Evolutionary conservation across 108 stramenopile genomes (phyloP), one percentile per base, ranked within the genome.

Genomic region (Mediolabrus comicus): DNA sequence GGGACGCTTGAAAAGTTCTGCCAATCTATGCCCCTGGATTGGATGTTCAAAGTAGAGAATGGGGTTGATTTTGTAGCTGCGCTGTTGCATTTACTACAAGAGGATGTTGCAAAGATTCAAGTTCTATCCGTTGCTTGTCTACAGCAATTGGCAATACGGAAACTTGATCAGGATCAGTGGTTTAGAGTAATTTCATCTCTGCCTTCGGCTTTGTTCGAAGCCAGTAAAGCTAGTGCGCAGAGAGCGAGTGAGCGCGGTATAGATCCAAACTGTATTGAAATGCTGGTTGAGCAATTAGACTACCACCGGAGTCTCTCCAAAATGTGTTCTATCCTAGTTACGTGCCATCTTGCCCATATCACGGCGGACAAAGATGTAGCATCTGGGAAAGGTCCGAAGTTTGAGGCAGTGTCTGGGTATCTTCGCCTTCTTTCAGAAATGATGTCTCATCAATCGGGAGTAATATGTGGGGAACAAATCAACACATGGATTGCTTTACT

Each of bases 11-110:
- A 87, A 60, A 82, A 81, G 69, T 92, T 94, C 62, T 92, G 93
- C 69, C 80, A 83, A 28, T 86, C 88, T 51, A 94, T 94, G 93
- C 92, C 92, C 12, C 46, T 87, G 12, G 87, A 88, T 53, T 93
- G 92, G 92, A 93, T 89, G 35, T 51, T 89, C 32, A 55, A 58
- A 22, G 62, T 60, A n/a, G 52, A 54, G 55, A 55, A 74, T 46
- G 73, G 65, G 14, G 53, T 69, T 22, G 92, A 94, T 55, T 91
- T 91, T 56, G 60, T 84, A 17, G 79, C 85, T 11, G 90, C 90
- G 1, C 62, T 91, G 52, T 67, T 94, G 34, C 87, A 92, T 82
- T 68, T 94, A 27, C 62, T 92, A 35, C 75, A 87, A 35, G 93
- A 94, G 59, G 82, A 83, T 35, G 77, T 79, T 16, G 83, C 72